A percentile compares a stretch with the other conserved stretches of the same genome.
phyloP scores from a whole-genome alignment of 1,284 basidiomycete genomes.

The Sporisorium sorghi region DNA sequence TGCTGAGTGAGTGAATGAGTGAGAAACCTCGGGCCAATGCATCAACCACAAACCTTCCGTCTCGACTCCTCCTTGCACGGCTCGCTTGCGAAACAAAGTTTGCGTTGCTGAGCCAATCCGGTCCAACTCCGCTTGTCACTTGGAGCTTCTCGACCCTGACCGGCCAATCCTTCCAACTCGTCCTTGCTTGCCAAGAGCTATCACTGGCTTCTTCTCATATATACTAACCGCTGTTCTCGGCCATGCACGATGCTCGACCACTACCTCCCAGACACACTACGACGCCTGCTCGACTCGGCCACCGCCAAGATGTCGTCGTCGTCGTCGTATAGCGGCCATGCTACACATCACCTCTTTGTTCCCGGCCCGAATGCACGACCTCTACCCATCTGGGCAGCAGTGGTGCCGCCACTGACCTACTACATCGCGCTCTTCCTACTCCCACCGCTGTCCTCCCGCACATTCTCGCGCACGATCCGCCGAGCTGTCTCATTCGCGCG shows the following conservation, averaged over 20 bases:
- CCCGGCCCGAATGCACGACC: conserved; percentile 23
- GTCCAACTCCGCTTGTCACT: conserved; percentile 4
- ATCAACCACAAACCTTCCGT: not conserved
- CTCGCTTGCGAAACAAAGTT: not conserved
- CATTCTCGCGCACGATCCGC: conserved; percentile 14
- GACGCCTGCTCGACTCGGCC: conserved; percentile 9
- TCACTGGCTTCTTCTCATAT: conserved; percentile 3
- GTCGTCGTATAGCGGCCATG: conserved; percentile 20
- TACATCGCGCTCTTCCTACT: conserved; percentile 44
- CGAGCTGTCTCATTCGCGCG: conserved; percentile 8
- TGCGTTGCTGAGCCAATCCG: conserved; percentile 11
- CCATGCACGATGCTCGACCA: not conserved
- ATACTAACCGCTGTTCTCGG: not conserved
- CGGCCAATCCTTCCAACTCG: conserved; percentile 8
- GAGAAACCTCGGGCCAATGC: conserved; percentile 1
- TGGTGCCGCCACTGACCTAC: conserved; percentile 49
- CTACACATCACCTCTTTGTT: conserved; percentile 38
- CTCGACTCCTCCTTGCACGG: not conserved
- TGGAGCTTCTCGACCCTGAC: conserved; percentile 3
- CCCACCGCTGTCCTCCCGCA: conserved; percentile 35
- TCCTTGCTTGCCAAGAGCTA: not conserved
- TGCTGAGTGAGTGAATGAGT: not conserved
- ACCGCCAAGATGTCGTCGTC: conserved; percentile 26
- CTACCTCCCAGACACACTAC: conserved; percentile 10
- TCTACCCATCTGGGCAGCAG: conserved; percentile 44